phyloP scores from a whole-genome alignment of 257 asterid genomes.

The Nicotiana obtusifolia region DNA sequence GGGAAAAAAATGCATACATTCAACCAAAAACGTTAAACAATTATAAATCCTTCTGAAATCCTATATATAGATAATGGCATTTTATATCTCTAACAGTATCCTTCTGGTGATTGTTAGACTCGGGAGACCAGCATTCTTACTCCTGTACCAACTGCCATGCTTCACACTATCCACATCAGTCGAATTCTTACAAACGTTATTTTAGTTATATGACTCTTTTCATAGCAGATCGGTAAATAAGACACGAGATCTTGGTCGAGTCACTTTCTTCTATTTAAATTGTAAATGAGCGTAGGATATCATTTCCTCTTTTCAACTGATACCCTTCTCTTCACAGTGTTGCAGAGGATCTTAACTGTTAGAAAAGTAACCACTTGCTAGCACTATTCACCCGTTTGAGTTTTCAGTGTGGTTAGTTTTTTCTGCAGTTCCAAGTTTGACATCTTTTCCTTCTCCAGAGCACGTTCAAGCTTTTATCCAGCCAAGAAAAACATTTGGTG shows the following conservation, averaged over 20 bases:
- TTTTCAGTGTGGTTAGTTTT: conserved; percentile 45
- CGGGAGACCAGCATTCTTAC: background rate
- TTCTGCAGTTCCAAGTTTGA: conserved; percentile 80
- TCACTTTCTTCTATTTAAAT: too few species aligned
- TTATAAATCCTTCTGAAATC: background rate
- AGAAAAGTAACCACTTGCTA: background rate
- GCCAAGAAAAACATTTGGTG: conserved; percentile 20
- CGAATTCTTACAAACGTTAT: too few species aligned
- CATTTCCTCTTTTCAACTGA: background rate
- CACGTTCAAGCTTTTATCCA: conserved; percentile 80
- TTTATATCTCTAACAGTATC: background rate
- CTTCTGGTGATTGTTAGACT: background rate
- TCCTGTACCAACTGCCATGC: background rate
- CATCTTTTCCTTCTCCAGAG: conserved; percentile 70
- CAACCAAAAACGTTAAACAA: background rate
- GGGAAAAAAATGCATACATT: background rate
- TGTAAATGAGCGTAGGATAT: too few species aligned
- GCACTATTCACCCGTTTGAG: conserved; percentile 19
- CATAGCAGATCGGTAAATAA: too few species aligned
- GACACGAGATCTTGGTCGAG: too few species aligned
- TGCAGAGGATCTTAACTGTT: background rate
- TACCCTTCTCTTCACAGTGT: background rate
- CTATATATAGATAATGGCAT: too few species aligned
- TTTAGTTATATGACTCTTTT: too few species aligned
- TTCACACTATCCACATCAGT: background rate